phyloP scores from a whole-genome alignment of 345 rosid species.

The Gossypioides kirkii region DNA sequence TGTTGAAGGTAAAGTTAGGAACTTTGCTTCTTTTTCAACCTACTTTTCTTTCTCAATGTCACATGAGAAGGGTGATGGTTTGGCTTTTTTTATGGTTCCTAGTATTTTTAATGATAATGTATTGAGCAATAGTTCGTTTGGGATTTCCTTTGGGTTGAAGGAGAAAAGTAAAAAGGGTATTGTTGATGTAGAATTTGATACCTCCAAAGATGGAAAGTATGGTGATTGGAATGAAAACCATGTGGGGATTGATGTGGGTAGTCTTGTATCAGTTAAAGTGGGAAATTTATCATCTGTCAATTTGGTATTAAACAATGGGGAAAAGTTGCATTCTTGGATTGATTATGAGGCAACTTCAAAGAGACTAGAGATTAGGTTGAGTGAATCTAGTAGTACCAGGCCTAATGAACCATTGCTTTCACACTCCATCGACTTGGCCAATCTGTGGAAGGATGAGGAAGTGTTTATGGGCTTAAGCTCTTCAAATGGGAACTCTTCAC shows the following conservation, averaged over 20 bases:
- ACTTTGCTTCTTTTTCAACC: slow-evolving; percentile 51
- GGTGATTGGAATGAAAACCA: slow-evolving; percentile 47
- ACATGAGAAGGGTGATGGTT: slow-evolving; percentile 40
- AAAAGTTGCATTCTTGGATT: slow-evolving; percentile 54
- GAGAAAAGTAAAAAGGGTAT: slow-evolving; percentile 24
- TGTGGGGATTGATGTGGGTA: slow-evolving; percentile 46
- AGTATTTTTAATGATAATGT: slow-evolving; percentile 27
- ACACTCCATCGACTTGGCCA: slow-evolving; percentile 44
- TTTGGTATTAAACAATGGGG: slow-evolving; percentile 34
- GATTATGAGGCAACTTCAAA: slow-evolving; percentile 57
- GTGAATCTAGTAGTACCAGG: slow-evolving; percentile 32
- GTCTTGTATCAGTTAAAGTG: slow-evolving; percentile 36
- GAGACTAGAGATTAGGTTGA: slow-evolving; percentile 59
- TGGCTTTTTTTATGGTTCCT: slow-evolving; percentile 59
- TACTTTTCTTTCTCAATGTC: slow-evolving; percentile 57
- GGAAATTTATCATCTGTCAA: slow-evolving; percentile 37
- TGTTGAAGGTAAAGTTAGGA: slow-evolving; percentile 39
- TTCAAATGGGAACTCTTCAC: slow-evolving; percentile 46
- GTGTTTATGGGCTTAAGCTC: slow-evolving; percentile 63
- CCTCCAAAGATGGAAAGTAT: slow-evolving; percentile 24
- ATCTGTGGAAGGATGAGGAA: slow-evolving; percentile 44
- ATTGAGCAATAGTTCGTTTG: slow-evolving; percentile 40
- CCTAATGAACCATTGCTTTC: slow-evolving; percentile 44
- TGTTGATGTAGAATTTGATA: slow-evolving; percentile 48
- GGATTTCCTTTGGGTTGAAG: slow-evolving; percentile 32